Evolutionary conservation across 192 early-diverging fungal genomes (phyloP).

Genomic region (Umbelopsis sp.): DNA sequence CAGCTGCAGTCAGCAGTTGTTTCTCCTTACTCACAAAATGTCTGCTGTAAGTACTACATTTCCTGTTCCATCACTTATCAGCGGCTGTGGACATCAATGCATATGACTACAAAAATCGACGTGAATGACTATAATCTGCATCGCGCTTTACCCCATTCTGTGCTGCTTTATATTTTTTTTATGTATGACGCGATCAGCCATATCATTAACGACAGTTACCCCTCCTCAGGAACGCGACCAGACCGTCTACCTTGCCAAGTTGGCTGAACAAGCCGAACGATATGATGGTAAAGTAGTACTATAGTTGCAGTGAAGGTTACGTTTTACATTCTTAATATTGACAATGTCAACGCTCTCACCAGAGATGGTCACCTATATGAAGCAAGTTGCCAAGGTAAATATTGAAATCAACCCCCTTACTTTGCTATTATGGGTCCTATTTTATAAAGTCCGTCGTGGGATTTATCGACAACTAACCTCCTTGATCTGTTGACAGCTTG

Average conservation of each 20-base stretch:
- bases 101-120: not conserved
- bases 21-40: slow-evolving; percentile 20
- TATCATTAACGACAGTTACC: not conserved
- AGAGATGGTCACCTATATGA: slow-evolving; percentile 85
- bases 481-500: slow-evolving; percentile 46
- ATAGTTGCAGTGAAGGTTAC: not conserved
- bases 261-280: slow-evolving; percentile 98
- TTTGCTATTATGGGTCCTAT: not conserved
- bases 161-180: not conserved
- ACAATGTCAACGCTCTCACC: not conserved
- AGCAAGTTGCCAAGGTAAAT: slow-evolving; percentile 57
- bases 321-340: not conserved
- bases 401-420: not conserved
- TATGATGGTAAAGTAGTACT: slow-evolving; percentile 87
- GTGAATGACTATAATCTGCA: not conserved
- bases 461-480: not conserved
- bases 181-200: not conserved
- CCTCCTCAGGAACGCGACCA: slow-evolving; percentile 8
- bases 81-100: not conserved
- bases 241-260: slow-evolving; percentile 96
- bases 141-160: not conserved
- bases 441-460: not conserved
- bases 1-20: slow-evolving; percentile 2
- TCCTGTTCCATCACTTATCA: not conserved
- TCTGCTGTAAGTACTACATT: not conserved